Base-by-base conservation (phyloP, 1,284 basidiomycete genomes). In the Cutaneotrichosporon dermatis region DNA sequence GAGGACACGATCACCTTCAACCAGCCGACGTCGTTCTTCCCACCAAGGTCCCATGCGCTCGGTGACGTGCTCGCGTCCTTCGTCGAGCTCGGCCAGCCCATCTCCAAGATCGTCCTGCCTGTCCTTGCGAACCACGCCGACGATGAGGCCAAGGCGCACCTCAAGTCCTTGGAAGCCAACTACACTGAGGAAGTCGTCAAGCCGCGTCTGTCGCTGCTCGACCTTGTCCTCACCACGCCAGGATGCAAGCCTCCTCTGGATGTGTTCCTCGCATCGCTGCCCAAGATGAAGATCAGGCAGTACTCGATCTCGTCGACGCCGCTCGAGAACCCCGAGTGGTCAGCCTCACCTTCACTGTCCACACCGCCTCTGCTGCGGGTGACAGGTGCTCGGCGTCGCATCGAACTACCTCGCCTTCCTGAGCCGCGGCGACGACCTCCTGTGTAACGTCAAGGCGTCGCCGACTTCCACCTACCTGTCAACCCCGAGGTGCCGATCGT, bases 281-380 rank as follows among this genome's bases (percentile, higher is more conserved):
- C 62, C 40, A 64, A 61, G 55, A 64, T 64, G 62, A 64, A 61
- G 59, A 59, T 64, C 52, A 35, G 62, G 16, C 62, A 64, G 55
- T 64, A 64, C 57, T 59, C 56, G 46, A 83, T 83, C 65, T 83
- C 83, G 3, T 83, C 82, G 2, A 82, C 82, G 0, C 82, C 82
- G 2, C 75, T 83, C 13, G 79, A 78, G 74, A 76, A 82, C 63
- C 74, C 82, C 4, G 64, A 73, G 76, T 76, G 54, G 81, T 80
- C 12, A 79, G 80, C 4, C 76, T 84, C 13, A 83, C 82, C 8
- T 69, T 83, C 62, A 80, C 79, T 58, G 80, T 83, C 36, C 67
- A 83, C 54, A 77, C 79, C 39, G 73, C 73, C 4, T 58, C 78
- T 42, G 78, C 79, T 59, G 42, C 75, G 12, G 50, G 69, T 39